These are phyloP conservation scores for Entrophospora sp. DNA, from an alignment of 192 early-diverging fungal species.

Conservation along the genomic window DNA sequence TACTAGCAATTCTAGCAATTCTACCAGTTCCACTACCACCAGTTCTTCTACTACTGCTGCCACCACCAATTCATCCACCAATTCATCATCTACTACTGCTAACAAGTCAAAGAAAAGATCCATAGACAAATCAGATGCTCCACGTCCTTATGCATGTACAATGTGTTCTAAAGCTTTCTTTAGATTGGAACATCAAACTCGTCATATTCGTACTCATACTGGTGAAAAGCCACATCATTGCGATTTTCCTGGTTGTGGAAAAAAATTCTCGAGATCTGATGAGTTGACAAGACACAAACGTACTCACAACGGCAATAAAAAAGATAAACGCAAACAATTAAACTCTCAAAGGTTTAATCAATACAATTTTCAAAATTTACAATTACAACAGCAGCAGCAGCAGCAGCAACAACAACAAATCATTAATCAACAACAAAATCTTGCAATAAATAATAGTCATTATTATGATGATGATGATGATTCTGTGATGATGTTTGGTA, in stretches of 20 bases:
- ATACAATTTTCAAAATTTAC: too few relatives aligned
- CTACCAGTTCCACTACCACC: too few relatives aligned
- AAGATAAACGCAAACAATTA: conserved; percentile 25
- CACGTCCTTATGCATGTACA: conserved; percentile 65
- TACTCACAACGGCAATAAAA: conserved; percentile 47
- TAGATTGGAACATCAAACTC: conserved; percentile 70
- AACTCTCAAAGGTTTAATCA: too few relatives aligned
- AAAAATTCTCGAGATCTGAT: conserved; percentile 69
- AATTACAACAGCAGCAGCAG: too few relatives aligned
- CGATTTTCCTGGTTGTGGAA: conserved; percentile 66
- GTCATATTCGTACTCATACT: conserved; percentile 78
- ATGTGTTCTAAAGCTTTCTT: conserved; percentile 68
- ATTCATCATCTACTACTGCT: too few relatives aligned
- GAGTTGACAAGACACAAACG: conserved; percentile 69
- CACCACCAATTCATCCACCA: too few relatives aligned
- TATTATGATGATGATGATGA: not conserved
- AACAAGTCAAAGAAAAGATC: too few relatives aligned
- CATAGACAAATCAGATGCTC: conserved; percentile 4
- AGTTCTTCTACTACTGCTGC: too few relatives aligned
- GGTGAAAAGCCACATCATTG: conserved; percentile 79
- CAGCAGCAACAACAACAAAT: too few relatives aligned
- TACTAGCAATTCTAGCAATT: too few relatives aligned
- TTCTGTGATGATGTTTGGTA: too few relatives aligned
- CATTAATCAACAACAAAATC: not conserved
- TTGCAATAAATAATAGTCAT: conserved; percentile 1